Evolutionary conservation across 2,329 filamentous ascomycete species (phyloP).

Genomic region (Sarocladium kiliense): DNA sequence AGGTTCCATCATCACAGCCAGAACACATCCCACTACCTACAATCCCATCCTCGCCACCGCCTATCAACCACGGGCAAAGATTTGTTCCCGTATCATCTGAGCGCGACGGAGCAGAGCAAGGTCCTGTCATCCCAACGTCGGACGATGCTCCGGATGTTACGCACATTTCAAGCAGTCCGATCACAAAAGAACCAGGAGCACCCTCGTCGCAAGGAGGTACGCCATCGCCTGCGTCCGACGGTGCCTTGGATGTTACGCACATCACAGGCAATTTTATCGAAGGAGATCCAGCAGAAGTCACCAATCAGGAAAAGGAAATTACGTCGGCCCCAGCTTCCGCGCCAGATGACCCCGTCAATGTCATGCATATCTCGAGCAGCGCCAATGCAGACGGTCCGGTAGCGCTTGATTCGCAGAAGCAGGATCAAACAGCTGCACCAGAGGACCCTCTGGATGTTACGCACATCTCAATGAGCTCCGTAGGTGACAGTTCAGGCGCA

Average conservation of each 20-base stretch:
- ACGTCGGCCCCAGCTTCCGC: background rate
- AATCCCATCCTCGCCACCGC: background rate
- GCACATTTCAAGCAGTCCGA: constrained; percentile 27
- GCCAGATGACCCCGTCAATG: background rate
- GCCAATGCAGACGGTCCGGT: background rate
- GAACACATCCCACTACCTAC: background rate
- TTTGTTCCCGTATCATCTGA: constrained; percentile 6
- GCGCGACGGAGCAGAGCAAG: background rate
- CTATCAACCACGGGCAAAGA: background rate
- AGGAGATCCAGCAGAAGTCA: background rate
- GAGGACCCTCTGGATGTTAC: background rate
- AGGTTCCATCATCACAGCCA: constrained; percentile 20
- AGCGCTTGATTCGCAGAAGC: background rate
- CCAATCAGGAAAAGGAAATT: background rate
- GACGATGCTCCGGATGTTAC: constrained; percentile 22
- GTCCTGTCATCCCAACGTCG: background rate
- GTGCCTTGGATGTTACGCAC: constrained; percentile 24
- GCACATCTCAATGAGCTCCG: background rate
- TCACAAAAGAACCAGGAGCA: background rate
- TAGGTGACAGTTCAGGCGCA: background rate
- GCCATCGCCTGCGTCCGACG: constrained; percentile 8
- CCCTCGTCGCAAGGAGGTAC: too few relatives aligned
- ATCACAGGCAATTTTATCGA: constrained; percentile 24
- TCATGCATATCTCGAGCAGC: background rate
- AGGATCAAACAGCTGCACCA: background rate